These are phyloP conservation scores for Spizellomyces sp. DNA, from an alignment of 192 early-diverging fungal genomes.

Conservation along the genomic window DNA sequence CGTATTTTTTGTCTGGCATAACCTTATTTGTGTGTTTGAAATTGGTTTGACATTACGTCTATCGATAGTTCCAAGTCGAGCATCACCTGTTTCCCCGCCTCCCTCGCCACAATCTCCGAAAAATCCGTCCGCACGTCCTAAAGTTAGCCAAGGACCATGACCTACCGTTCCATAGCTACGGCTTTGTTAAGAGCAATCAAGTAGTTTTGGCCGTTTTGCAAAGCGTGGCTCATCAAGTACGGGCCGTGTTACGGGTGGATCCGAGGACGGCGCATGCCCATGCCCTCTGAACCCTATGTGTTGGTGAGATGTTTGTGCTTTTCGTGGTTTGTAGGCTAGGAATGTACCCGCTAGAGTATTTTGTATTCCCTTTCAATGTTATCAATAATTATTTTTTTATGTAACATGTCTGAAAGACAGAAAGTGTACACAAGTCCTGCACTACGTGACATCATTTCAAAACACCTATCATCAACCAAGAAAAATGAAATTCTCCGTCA, in stretches of 20 bases:
- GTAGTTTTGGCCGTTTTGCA: constrained; percentile 72
- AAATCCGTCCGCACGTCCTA: constrained; percentile 69
- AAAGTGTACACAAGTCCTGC: too few species aligned
- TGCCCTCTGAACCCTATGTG: not conserved
- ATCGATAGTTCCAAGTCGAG: constrained; percentile 78
- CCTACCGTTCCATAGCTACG: constrained; percentile 76
- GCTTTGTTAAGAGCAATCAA: constrained; percentile 80
- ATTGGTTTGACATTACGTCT: not conserved
- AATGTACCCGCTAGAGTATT: too few species aligned
- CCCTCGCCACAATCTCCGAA: constrained; percentile 85
- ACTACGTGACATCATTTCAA: too few species aligned
- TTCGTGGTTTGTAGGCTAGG: too few species aligned
- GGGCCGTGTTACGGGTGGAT: constrained; percentile 9
- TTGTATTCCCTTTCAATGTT: too few species aligned
- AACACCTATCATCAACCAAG: too few species aligned
- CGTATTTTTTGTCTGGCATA: too few species aligned
- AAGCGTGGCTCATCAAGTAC: constrained; percentile 78
- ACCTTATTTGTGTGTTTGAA: not conserved
- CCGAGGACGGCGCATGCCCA: not conserved
- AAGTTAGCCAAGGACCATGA: constrained; percentile 74
- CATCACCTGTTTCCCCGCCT: constrained; percentile 96
- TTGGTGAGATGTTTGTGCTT: too few species aligned
- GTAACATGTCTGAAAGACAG: too few species aligned
- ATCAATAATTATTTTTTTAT: too few species aligned
- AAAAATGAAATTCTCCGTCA: too few species aligned